Evolutionary conservation across 306 rosid species (phyloP).

Genomic region (Parietaria judaica): DNA sequence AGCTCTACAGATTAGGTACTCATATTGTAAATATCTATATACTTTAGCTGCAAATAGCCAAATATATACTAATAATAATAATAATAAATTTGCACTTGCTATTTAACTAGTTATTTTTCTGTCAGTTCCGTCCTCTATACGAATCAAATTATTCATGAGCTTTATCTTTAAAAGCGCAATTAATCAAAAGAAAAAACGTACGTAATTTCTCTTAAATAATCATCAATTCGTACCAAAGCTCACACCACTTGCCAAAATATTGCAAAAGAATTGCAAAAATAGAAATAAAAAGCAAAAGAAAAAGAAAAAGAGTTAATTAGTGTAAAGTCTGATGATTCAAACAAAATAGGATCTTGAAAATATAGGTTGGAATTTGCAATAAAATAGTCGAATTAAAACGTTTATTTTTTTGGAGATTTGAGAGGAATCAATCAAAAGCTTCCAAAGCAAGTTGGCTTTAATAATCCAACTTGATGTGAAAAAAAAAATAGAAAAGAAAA

Average conservation of each 20-base stretch:
- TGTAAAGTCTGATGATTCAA: background rate
- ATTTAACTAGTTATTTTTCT: background rate
- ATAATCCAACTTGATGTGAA: slow-evolving; percentile 31
- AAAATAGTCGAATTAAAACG: slow-evolving; percentile 5
- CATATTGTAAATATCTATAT: too few species aligned
- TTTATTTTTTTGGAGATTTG: slow-evolving; percentile 5
- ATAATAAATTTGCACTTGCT: background rate
- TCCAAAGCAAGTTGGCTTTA: slow-evolving; percentile 29
- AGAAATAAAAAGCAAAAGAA: background rate
- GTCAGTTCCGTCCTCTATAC: background rate
- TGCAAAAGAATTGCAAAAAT: background rate
- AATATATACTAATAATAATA: background rate
- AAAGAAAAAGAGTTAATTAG: background rate
- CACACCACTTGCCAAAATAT: background rate
- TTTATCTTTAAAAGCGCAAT: background rate
- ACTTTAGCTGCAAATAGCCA: background rate
- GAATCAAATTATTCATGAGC: background rate
- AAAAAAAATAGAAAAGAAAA: slow-evolving; percentile 3
- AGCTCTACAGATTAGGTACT: too few species aligned
- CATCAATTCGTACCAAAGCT: background rate
- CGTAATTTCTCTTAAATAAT: background rate
- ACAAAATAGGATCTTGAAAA: background rate
- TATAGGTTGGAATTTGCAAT: slow-evolving; percentile 10
- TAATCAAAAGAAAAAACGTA: background rate
- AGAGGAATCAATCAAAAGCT: slow-evolving; percentile 31